These are phyloP conservation scores for Colletotrichum cordylinicola DNA, from an alignment of 2,329 filamentous ascomycete genomes.

Conservation along the genomic window DNA sequence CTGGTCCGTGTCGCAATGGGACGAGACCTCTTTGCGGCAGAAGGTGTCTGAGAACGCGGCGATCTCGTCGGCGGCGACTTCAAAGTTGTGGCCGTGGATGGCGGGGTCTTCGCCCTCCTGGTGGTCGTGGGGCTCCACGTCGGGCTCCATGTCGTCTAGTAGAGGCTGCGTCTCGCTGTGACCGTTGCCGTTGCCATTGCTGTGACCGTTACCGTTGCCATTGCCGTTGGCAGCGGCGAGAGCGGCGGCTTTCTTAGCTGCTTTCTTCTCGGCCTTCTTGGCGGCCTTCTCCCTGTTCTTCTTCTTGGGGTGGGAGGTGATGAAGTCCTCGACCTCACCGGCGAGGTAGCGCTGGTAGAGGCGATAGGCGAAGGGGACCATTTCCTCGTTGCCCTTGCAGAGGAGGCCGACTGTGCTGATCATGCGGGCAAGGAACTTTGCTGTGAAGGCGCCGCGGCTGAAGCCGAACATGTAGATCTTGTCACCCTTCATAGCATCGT, in stretches of 20 bases:
- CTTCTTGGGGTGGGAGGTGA: conserved; percentile 23
- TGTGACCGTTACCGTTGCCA: neutral
- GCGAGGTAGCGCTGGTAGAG: conserved; percentile 47
- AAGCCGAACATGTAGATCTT: conserved; percentile 62
- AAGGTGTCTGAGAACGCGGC: conserved; percentile 7
- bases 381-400: conserved; percentile 57
- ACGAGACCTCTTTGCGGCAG: neutral
- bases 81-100: conserved; percentile 27
- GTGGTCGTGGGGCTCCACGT: conserved; percentile 26
- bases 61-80: conserved; percentile 39
- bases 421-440: conserved; percentile 59
- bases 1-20: neutral
- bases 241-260: neutral
- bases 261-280: conserved; percentile 16
- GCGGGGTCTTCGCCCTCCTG: conserved; percentile 24
- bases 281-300: conserved; percentile 17
- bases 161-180: neutral
- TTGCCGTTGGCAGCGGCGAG: neutral
- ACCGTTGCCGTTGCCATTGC: neutral
- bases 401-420: conserved; percentile 53
- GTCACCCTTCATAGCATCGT: conserved; percentile 38
- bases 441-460: conserved; percentile 57
- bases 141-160: conserved; percentile 26
- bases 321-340: conserved; percentile 41
- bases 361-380: conserved; percentile 55